Percentiles rank a stretch among this genome's conserved stretches.
These are phyloP conservation scores for Tuber brumale DNA, from an alignment of 495 filamentous ascomycete genomes.

Conservation along the genomic window DNA sequence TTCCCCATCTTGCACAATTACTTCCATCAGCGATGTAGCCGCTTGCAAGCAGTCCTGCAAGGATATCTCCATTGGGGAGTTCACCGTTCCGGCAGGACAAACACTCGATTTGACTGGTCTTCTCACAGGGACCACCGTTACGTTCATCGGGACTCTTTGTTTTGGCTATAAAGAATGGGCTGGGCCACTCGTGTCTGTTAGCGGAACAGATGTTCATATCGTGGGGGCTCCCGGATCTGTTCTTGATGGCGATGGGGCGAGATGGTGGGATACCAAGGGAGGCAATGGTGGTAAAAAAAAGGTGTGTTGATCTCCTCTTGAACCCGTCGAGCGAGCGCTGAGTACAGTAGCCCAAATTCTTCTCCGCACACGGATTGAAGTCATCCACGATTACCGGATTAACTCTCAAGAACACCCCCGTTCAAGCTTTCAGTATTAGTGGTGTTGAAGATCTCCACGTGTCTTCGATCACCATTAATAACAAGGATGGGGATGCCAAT, in stretches of 20 bases:
- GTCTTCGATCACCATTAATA: conserved; percentile 53
- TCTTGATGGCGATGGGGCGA: conserved; percentile 48
- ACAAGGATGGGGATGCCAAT: conserved; percentile 51
- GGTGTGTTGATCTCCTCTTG: conserved; percentile 21
- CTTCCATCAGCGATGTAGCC: conserved; percentile 41
- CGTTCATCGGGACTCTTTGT: conserved; percentile 50
- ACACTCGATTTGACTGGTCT: conserved; percentile 50
- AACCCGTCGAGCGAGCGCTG: not conserved
- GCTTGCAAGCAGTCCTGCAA: conserved; percentile 47
- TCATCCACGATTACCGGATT: conserved; percentile 45
- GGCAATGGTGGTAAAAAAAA: conserved; percentile 51
- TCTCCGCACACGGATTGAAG: conserved; percentile 47
- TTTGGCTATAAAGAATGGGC: conserved; percentile 51
- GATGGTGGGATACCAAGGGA: conserved; percentile 52
- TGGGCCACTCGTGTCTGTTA: conserved; percentile 49
- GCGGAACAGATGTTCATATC: conserved; percentile 48
- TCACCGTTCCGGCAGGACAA: conserved; percentile 48
- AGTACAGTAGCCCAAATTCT: conserved; percentile 48
- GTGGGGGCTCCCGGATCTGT: conserved; percentile 46
- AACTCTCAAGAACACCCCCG: conserved; percentile 53
- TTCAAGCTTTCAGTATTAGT: conserved; percentile 58
- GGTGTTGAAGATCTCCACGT: conserved; percentile 42
- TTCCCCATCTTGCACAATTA: conserved; percentile 46
- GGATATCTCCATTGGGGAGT: conserved; percentile 45
- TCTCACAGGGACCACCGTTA: conserved; percentile 47